Base-by-base conservation (phyloP, 129 eudicot species). In the Centaurea solstitialis region DNA sequence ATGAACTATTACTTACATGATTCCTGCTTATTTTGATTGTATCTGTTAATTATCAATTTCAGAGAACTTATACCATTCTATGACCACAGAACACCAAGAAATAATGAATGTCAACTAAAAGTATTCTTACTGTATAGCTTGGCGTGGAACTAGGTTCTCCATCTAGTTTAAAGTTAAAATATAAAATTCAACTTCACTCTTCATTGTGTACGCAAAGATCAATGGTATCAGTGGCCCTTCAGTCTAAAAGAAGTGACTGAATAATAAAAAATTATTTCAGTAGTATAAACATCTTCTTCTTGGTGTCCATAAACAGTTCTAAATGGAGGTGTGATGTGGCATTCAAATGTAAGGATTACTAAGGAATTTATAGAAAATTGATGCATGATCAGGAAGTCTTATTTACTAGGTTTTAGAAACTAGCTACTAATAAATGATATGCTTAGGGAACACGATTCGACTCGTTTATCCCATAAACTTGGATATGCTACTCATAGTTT, bases 391-490 rank as follows among this genome's bases (percentile, higher is more conserved):
- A 50, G 62, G 62, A 50, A 5, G 62, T 57, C 65, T 40, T 77
- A 26, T 22, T 6, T 65, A 64, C 73, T 35, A 76, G 39, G 72
- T 76, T 76, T 38, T 50, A 38, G 72, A 62, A 62, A 38, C 22
- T 37, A 64, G 71, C 13, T 37, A 38, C 22, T 12, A 64, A 53
- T 21, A 37, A 35, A 24, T 61, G 50, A 30, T 76, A 61, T 35
- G 80, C 38, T 62, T 76, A 76, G 80, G 41, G 20, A 59, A 61
- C 7, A n/a, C 80, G 15, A 6, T 62, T 76, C 18, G 37, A 11
- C 80, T 45, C 45, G 67, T 30, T 23, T 43, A 22, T 78, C 75
- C 45, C 35, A 50, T 68, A 68, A 28, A 28, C 68, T 45, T 30
- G 17, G 15, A 24, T 47, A 18, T 1, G 5, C 18, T 20, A n/a